phyloP scores from a whole-genome alignment of 1,284 basidiomycete genomes.

The Melampsora americana region DNA sequence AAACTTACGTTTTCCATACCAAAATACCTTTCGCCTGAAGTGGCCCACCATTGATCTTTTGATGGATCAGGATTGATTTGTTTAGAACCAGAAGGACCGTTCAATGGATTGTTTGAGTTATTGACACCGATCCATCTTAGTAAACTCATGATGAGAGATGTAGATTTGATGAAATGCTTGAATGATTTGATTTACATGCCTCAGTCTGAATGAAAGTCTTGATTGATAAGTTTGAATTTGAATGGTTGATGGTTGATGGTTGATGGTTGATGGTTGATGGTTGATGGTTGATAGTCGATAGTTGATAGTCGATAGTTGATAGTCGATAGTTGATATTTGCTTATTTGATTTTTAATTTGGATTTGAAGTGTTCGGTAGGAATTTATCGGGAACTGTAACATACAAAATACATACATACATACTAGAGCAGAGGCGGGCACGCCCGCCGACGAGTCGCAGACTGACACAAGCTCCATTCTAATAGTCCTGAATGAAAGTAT shows the following conservation, averaged over 20 bases:
- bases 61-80: conserved; percentile 7
- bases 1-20: conserved; percentile 83
- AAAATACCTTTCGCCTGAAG: conserved; percentile 60
- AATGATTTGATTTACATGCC: too few species aligned
- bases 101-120: conserved; percentile 30
- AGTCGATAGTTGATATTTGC: background rate
- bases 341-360: background rate
- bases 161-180: background rate
- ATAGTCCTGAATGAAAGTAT: too few species aligned
- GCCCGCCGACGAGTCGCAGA: too few species aligned
- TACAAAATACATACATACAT: too few species aligned
- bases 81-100: conserved; percentile 15
- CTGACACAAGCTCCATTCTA: too few species aligned
- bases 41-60: conserved; percentile 28
- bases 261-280: background rate
- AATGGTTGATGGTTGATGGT: background rate
- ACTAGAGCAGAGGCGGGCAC: too few species aligned
- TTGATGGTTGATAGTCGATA: too few species aligned
- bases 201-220: too few species aligned
- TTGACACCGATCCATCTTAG: conserved; percentile 49
- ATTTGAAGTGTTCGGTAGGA: too few species aligned
- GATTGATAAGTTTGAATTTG: background rate
- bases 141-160: conserved; percentile 45
- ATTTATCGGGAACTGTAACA: too few species aligned
- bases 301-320: too few species aligned